A percentile compares a stretch with the other conserved stretches of the same genome.
These are phyloP conservation scores for Sarcodon aspratus DNA, from an alignment of 768 basidiomycete species.

Conservation along the genomic window DNA sequence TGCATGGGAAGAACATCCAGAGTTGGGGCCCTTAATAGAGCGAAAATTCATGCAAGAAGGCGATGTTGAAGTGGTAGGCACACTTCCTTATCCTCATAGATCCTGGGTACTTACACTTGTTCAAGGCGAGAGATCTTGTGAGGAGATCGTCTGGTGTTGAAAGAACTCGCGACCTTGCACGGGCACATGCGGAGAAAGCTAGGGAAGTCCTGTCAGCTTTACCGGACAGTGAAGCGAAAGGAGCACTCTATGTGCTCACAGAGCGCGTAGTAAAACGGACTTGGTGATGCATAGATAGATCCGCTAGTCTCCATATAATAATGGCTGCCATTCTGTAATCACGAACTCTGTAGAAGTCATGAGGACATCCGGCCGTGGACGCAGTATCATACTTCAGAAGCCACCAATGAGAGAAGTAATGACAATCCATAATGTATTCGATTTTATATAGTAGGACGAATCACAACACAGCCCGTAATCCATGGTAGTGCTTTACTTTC, in stretches of 20 bases:
- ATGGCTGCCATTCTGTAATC: background rate
- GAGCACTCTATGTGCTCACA: conserved; percentile 63
- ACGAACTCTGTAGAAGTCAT: background rate
- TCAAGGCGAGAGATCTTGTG: conserved; percentile 59
- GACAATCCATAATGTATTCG: too few relatives aligned
- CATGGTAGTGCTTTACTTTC: conserved; percentile 31
- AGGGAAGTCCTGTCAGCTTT: conserved; percentile 53
- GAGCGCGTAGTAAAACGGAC: conserved; percentile 54
- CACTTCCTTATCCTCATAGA: background rate
- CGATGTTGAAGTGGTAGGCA: conserved; percentile 61
- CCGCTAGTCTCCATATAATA: background rate
- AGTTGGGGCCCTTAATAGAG: conserved; percentile 64
- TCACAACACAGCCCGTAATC: background rate
- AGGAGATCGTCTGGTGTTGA: conserved; percentile 62
- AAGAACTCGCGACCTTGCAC: conserved; percentile 70
- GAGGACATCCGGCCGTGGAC: too few relatives aligned
- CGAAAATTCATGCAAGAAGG: conserved; percentile 69
- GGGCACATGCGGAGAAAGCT: conserved; percentile 66
- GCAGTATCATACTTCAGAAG: too few relatives aligned
- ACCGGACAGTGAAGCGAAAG: conserved; percentile 73
- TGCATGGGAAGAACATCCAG: conserved; percentile 76
- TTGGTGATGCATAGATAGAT: conserved; percentile 23
- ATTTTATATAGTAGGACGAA: too few relatives aligned
- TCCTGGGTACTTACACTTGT: background rate
- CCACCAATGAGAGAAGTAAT: too few relatives aligned